Evolutionary conservation across 768 basidiomycete genomes (phyloP).

Genomic region (Roridomyces roridus): DNA sequence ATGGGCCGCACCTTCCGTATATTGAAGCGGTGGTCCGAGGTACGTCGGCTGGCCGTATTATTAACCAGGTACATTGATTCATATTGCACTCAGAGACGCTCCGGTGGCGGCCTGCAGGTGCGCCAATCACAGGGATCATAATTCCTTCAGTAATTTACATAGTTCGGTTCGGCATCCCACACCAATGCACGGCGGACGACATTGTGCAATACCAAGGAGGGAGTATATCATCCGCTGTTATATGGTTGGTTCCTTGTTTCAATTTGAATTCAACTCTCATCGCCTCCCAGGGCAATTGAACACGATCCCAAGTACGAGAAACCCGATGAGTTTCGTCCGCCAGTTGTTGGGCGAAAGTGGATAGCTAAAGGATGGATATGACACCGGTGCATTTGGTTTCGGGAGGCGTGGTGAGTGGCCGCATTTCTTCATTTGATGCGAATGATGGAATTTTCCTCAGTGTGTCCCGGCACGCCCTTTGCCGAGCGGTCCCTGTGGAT

Average conservation of each 20-base stretch:
- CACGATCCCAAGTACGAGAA: no score
- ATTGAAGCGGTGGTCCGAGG: slow-evolving; percentile 2
- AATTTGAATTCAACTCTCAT: no score
- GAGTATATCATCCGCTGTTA: background rate
- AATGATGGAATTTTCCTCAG: no score
- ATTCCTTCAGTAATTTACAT: background rate
- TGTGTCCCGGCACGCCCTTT: no score
- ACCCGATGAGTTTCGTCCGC: no score
- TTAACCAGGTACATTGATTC: background rate
- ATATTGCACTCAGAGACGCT: background rate
- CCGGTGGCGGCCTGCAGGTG: slow-evolving; percentile 1
- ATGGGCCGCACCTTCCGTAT: slow-evolving; percentile 15
- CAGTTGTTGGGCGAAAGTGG: no score
- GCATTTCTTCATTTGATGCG: no score
- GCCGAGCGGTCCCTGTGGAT: no score
- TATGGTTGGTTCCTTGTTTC: background rate
- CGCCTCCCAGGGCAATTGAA: background rate
- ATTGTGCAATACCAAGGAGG: background rate
- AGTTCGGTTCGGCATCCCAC: background rate
- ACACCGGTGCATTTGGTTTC: no score
- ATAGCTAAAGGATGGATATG: no score
- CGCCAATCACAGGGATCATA: background rate
- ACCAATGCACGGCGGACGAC: background rate
- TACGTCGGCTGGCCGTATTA: background rate
- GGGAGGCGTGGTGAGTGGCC: no score